Evolutionary conservation across 2,329 filamentous ascomycete genomes (phyloP).

Genomic region (Sporothrix phasma): DNA sequence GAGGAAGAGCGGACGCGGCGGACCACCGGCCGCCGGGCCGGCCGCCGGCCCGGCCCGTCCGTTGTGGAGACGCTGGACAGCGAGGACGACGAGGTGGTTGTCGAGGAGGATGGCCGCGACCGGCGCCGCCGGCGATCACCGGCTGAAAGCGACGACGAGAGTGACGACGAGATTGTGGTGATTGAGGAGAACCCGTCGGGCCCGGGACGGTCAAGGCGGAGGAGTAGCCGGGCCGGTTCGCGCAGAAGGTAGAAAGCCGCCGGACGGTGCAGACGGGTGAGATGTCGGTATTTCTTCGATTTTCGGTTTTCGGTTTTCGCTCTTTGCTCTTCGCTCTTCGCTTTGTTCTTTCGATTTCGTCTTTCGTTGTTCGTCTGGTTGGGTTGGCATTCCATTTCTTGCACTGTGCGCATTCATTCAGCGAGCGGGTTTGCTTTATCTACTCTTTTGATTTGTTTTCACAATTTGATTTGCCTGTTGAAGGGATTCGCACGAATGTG

Average conservation of each 20-base stretch:
- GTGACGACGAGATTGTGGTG: constrained; percentile 13
- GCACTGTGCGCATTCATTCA: no score
- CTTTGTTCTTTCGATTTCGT: no score
- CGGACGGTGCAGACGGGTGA: no score
- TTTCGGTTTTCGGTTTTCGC: no score
- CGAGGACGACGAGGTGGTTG: constrained; percentile 12
- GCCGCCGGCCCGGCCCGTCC: not conserved
- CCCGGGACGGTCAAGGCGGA: not conserved
- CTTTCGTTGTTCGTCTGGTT: no score
- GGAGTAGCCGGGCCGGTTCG: not conserved
- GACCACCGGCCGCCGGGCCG: not conserved
- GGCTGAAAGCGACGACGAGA: not conserved
- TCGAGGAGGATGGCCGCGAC: constrained; percentile 7
- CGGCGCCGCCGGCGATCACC: not conserved
- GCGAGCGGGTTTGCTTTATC: not conserved
- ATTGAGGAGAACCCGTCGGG: constrained; percentile 10
- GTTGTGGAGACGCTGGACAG: constrained; percentile 1
- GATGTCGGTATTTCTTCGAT: no score
- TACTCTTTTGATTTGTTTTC: not conserved
- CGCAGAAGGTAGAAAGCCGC: no score
- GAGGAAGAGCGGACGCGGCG: constrained; percentile 14
- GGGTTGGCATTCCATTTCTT: no score
- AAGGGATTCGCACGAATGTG: no score
- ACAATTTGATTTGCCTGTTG: no score
- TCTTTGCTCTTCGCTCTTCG: no score